Evolutionary conservation across 192 early-diverging fungal genomes (phyloP).

Genomic region (Chytriomyces hyalinus): DNA sequence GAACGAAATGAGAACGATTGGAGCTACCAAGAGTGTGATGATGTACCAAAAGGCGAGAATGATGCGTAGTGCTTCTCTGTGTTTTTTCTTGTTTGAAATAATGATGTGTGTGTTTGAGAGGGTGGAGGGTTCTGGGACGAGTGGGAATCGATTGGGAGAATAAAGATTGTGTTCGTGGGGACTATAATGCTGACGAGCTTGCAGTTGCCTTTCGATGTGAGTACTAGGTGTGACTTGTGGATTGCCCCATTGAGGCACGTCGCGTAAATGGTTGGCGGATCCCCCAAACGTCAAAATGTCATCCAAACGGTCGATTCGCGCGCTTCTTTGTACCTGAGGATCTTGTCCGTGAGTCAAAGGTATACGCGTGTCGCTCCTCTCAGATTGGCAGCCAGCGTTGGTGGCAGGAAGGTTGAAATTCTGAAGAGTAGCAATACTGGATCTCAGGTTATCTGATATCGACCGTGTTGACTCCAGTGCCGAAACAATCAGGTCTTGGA

Average conservation of each 20-base stretch:
- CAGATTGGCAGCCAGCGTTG: no score
- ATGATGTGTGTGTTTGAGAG: neutral
- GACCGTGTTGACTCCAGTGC: no score
- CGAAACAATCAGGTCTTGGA: no score
- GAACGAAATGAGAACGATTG: neutral
- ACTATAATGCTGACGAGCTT: neutral
- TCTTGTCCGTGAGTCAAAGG: no score
- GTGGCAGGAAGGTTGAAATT: no score
- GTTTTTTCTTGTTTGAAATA: neutral
- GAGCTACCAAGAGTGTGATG: neutral
- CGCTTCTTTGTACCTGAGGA: no score
- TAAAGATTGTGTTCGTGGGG: neutral
- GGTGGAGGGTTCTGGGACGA: neutral
- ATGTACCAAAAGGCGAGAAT: conserved; percentile 11
- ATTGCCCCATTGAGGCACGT: neutral
- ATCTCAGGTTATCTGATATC: no score
- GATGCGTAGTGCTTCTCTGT: neutral
- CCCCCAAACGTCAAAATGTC: neutral
- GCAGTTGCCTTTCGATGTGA: neutral
- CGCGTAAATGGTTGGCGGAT: neutral
- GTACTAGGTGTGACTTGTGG: no score
- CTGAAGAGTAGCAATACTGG: no score
- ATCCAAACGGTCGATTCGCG: neutral
- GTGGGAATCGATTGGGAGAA: neutral
- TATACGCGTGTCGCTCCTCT: no score